phyloP scores from a whole-genome alignment of 1,139 yeast genomes.

The Nakaseomyces nivariensis region DNA sequence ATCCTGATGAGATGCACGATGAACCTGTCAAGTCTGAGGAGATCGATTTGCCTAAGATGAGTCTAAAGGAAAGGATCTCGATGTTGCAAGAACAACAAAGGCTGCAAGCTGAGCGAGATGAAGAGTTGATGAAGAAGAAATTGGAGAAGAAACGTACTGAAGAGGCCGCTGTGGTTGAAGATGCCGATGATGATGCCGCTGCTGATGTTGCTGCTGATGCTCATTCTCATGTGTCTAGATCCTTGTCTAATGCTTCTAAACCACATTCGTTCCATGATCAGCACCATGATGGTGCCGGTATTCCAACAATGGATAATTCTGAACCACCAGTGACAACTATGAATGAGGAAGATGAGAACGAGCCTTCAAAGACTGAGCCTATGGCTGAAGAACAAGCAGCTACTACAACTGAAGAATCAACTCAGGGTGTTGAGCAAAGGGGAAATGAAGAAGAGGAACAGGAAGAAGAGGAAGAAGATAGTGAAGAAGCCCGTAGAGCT shows the following conservation, averaged over 20 bases:
- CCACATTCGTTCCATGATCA: background rate
- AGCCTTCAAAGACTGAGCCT: background rate
- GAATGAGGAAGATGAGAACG: background rate
- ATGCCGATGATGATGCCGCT: conserved; percentile 12
- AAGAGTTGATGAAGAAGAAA: conserved; percentile 47
- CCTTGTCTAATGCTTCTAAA: background rate
- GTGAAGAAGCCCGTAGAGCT: conserved; percentile 71
- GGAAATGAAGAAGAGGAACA: conserved; percentile 28
- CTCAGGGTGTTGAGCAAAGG: too few relatives aligned
- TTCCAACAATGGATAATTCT: background rate
- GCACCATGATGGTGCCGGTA: background rate
- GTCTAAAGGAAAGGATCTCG: conserved; percentile 80
- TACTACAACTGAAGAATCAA: conserved; percentile 3
- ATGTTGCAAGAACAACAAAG: conserved; percentile 71
- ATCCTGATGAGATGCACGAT: background rate
- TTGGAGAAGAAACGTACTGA: conserved; percentile 41
- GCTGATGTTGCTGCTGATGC: background rate
- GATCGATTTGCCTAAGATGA: conserved; percentile 57
- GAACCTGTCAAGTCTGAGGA: background rate
- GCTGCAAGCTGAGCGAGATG: conserved; percentile 70
- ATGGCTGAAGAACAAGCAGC: background rate
- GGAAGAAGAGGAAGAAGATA: conserved; percentile 46
- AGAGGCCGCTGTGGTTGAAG: conserved; percentile 11
- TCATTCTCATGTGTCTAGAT: background rate
- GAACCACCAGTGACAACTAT: background rate